These are phyloP conservation scores for Nakazawaea laoshanensis DNA, from an alignment of 805 yeast genomes.

Conservation along the genomic window DNA sequence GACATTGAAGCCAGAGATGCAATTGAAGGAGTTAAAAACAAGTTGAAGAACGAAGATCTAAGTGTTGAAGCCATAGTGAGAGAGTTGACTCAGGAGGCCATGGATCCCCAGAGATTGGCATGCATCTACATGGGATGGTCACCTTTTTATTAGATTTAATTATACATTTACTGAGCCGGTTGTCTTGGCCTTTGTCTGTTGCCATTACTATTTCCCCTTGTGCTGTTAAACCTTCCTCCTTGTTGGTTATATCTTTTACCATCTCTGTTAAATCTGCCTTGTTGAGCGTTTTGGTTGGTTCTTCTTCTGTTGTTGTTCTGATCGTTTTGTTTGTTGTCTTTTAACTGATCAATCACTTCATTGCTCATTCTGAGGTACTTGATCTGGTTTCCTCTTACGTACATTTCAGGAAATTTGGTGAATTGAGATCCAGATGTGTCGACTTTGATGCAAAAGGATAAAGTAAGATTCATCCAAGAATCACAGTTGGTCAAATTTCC, in stretches of 20 bases:
- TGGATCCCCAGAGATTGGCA: constrained; percentile 58
- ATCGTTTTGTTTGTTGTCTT: constrained; percentile 47
- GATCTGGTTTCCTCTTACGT: constrained; percentile 80
- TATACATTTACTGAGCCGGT: not conserved
- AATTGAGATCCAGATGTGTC: constrained; percentile 54
- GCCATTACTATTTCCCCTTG: constrained; percentile 14
- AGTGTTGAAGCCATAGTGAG: constrained; percentile 81
- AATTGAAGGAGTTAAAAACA: constrained; percentile 59
- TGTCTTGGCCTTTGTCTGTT: constrained; percentile 1
- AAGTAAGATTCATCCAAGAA: constrained; percentile 90
- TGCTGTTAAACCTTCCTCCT: constrained; percentile 19
- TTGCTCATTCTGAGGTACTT: constrained; percentile 71
- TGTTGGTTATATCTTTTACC: constrained; percentile 13
- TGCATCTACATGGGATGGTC: constrained; percentile 80
- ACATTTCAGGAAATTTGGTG: constrained; percentile 60
- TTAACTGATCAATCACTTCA: constrained; percentile 67
- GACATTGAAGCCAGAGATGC: constrained; percentile 62
- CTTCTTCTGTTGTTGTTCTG: constrained; percentile 31
- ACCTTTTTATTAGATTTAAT: constrained; percentile 44
- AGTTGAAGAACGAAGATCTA: constrained; percentile 56
- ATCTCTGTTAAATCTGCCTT: constrained; percentile 16
- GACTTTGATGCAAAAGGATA: constrained; percentile 65
- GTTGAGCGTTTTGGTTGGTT: constrained; percentile 10
- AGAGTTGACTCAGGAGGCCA: constrained; percentile 72
- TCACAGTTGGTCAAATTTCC: constrained; percentile 85